Base-by-base conservation (phyloP, 495 filamentous ascomycete genomes). In the Penicillium goetzii region DNA sequence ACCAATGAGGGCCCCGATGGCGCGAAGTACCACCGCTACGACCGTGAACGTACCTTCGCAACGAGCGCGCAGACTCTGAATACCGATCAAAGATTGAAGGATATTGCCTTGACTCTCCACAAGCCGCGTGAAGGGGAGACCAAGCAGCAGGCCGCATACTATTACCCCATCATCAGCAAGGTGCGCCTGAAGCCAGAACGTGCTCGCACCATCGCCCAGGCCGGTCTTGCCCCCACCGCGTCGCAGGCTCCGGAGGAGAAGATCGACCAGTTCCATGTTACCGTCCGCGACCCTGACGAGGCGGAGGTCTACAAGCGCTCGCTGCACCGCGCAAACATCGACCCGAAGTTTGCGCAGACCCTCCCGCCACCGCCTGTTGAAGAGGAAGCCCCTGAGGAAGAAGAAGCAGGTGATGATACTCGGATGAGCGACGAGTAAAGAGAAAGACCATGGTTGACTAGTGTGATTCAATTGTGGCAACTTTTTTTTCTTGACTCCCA, bases 151-250 rank as follows among this genome's bases (percentile, higher is more conserved):
- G 95, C 85, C 21, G 93, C 91, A 10, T 97, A 91, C 76, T 97
- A 93, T 73, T 98, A 97, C 68, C 92, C 93, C 0, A 86, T 98
- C 64, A 76, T 91, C 58, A 90, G 92, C 76, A 88, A 85, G 69
- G 84, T 82, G 30, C 80, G 81, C 23, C 76, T 90, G 30, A 83
- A 87, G 76, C 84, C 86, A 6, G 81, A 83, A 66, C 75, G 88
- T 60, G 77, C 78, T 34, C 78, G 78, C 54, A 86, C 81, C 38
- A 78, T 83, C 21, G 81, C 79, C 8, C 76, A 80, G 51, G 76
- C 80, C 19, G 80, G 80, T 30, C 66, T 81, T 55, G 76, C 76
- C 38, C 79, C 78, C 45, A 76, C 70, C 12, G 68, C 66, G 0
- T 70, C 71, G 2, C 70, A 77, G 62, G 64, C 68, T 14, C 73